These are phyloP conservation scores for Colletotrichum tabaci DNA, from an alignment of 2,329 filamentous ascomycete species.

Conservation along the genomic window DNA sequence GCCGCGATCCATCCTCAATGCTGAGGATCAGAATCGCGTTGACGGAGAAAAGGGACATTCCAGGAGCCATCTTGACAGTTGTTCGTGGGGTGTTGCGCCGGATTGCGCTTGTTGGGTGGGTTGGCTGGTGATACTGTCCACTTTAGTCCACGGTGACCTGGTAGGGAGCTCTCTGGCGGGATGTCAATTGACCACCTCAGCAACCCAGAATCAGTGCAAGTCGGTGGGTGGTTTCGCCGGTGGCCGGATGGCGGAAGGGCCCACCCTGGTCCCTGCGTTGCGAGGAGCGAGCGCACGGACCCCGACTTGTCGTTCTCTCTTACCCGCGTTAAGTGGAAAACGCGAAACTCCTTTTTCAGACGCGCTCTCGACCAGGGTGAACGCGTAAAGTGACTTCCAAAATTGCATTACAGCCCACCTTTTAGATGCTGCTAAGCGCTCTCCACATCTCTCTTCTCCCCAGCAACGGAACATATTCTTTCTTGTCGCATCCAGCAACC, in stretches of 20 bases:
- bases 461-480: conserved; percentile 43
- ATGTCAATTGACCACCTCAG: conserved; percentile 42
- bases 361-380: conserved; percentile 6
- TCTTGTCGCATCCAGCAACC: conserved; percentile 45
- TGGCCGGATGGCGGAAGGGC: conserved; percentile 29
- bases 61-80: conserved; percentile 73
- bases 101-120: conserved; percentile 30
- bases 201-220: conserved; percentile 36
- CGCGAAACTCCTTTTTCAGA: conserved; percentile 41
- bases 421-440: conserved; percentile 34
- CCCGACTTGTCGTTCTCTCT: background rate
- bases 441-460: conserved; percentile 39
- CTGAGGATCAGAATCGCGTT: conserved; percentile 85
- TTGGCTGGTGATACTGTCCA: conserved; percentile 26
- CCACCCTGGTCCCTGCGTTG: background rate
- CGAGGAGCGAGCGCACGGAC: conserved; percentile 22
- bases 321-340: conserved; percentile 46
- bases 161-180: conserved; percentile 34
- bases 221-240: conserved; percentile 42
- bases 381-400: conserved; percentile 39
- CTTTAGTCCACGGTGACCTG: conserved; percentile 40
- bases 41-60: conserved; percentile 82
- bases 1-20: conserved; percentile 89
- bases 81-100: conserved; percentile 34
- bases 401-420: conserved; percentile 40